Percentiles rank a stretch among this genome's conserved stretches.
phyloP scores from a whole-genome alignment of 192 early-diverging fungal genomes.

The Podila minutissima region DNA sequence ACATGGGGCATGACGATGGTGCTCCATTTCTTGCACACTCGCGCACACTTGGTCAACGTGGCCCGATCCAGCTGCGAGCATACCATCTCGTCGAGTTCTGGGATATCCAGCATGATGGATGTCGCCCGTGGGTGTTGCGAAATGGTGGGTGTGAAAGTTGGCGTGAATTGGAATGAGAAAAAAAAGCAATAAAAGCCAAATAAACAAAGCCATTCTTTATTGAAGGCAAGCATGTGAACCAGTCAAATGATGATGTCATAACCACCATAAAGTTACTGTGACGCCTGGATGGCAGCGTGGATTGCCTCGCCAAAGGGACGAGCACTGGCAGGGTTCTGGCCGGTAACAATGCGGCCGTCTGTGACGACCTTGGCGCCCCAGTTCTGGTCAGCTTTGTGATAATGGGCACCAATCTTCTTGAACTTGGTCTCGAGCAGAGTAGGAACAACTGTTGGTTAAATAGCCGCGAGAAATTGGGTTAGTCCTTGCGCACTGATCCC shows the following conservation, averaged over 20 bases:
- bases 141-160: too few species aligned
- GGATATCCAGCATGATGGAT: too few species aligned
- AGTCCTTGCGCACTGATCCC: conserved; percentile 17
- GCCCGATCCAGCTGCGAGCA: too few species aligned
- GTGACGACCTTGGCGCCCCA: conserved; percentile 58
- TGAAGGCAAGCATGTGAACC: too few species aligned
- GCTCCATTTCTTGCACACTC: too few species aligned
- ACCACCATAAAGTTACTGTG: not conserved
- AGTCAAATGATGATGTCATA: not conserved
- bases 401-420: conserved; percentile 62
- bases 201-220: too few species aligned
- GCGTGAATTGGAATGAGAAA: too few species aligned
- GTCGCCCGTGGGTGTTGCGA: too few species aligned
- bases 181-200: too few species aligned
- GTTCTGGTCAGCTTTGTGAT: conserved; percentile 60
- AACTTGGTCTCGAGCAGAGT: conserved; percentile 37
- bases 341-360: conserved; percentile 77
- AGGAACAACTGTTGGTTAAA: conserved; percentile 22
- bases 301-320: conserved; percentile 41
- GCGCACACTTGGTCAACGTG: too few species aligned
- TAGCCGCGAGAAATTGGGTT: conserved; percentile 9
- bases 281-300: conserved; percentile 32
- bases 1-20: too few species aligned
- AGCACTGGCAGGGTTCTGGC: conserved; percentile 75
- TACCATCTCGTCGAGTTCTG: too few species aligned